Evolutionary conservation across 2,329 filamentous ascomycete genomes (phyloP).

Genomic region (Fusarium nanum): DNA sequence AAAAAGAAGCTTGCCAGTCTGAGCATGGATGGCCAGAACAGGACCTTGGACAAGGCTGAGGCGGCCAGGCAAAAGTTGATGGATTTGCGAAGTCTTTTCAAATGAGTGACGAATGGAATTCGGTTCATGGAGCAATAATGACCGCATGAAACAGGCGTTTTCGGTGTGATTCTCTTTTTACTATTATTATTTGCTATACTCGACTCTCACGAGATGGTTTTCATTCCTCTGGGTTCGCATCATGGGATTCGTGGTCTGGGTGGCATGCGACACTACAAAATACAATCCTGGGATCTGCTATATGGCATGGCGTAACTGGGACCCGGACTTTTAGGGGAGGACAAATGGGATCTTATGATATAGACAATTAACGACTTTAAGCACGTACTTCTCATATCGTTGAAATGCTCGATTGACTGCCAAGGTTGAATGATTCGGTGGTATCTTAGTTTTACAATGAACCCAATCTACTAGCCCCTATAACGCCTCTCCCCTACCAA

Average conservation of each 20-base stretch:
- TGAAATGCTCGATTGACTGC: background rate
- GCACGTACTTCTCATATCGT: background rate
- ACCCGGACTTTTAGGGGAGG: constrained; percentile 8
- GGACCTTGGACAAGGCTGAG: constrained; percentile 62
- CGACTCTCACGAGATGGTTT: constrained; percentile 48
- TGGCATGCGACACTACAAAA: constrained; percentile 37
- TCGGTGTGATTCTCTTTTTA: constrained; percentile 20
- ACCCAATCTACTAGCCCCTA: constrained; percentile 30
- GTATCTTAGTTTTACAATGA: constrained; percentile 42
- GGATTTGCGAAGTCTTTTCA: constrained; percentile 70
- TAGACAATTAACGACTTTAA: constrained; percentile 30
- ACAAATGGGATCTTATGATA: constrained; percentile 14
- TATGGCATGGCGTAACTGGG: constrained; percentile 22
- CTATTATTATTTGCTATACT: constrained; percentile 39
- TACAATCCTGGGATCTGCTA: constrained; percentile 33
- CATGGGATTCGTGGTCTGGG: constrained; percentile 27
- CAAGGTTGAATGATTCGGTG: constrained; percentile 36
- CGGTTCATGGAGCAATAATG: constrained; percentile 20
- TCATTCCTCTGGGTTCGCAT: constrained; percentile 30
- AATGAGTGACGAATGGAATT: constrained; percentile 50
- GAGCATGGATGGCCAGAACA: constrained; percentile 77
- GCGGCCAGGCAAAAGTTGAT: constrained; percentile 71
- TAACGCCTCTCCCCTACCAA: constrained; percentile 35
- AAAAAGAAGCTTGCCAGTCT: constrained; percentile 92
- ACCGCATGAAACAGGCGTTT: constrained; percentile 41